phyloP scores from a whole-genome alignment of 768 basidiomycete genomes.

The Boletus edulis region DNA sequence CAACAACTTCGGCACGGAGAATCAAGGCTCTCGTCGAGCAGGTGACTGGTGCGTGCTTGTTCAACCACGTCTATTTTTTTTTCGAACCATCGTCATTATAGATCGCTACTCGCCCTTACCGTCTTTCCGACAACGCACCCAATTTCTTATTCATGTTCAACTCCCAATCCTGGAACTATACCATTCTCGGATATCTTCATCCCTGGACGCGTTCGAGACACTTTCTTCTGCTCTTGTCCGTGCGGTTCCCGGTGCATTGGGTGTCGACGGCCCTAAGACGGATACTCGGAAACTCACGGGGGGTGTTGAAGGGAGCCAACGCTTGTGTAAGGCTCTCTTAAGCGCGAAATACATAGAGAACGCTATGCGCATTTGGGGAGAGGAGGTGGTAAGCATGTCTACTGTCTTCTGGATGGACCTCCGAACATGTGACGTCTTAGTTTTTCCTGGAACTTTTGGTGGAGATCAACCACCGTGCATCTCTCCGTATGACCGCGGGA shows the following conservation, averaged over 20 bases:
- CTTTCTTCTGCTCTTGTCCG: conserved; percentile 85
- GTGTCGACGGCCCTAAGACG: conserved; percentile 40
- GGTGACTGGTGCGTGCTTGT: conserved; percentile 65
- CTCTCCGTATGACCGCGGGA: conserved; percentile 54
- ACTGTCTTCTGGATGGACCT: neutral
- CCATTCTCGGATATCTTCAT: conserved; percentile 71
- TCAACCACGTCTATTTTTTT: neutral
- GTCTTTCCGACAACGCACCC: conserved; percentile 67
- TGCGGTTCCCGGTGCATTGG: conserved; percentile 88
- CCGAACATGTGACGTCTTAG: conserved; percentile 38
- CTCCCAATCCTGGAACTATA: conserved; percentile 81
- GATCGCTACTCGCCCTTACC: conserved; percentile 93
- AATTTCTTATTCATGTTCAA: conserved; percentile 84
- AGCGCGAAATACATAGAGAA: conserved; percentile 73
- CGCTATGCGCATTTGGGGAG: conserved; percentile 80
- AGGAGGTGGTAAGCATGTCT: conserved; percentile 70
- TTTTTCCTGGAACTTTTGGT: conserved; percentile 91
- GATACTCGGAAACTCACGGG: conserved; percentile 69
- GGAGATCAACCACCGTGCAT: conserved; percentile 64
- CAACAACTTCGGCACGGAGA: conserved; percentile 82
- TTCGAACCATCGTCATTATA: conserved; percentile 24
- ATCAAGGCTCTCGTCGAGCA: conserved; percentile 87
- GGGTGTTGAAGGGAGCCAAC: conserved; percentile 79
- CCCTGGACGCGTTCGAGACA: conserved; percentile 92
- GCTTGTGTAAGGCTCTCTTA: conserved; percentile 82